Percentiles rank a stretch among this genome's conserved stretches.
Conservation (phyloP, 2,329 filamentous ascomycete species). For the Colletotrichum shisoi region DNA sequence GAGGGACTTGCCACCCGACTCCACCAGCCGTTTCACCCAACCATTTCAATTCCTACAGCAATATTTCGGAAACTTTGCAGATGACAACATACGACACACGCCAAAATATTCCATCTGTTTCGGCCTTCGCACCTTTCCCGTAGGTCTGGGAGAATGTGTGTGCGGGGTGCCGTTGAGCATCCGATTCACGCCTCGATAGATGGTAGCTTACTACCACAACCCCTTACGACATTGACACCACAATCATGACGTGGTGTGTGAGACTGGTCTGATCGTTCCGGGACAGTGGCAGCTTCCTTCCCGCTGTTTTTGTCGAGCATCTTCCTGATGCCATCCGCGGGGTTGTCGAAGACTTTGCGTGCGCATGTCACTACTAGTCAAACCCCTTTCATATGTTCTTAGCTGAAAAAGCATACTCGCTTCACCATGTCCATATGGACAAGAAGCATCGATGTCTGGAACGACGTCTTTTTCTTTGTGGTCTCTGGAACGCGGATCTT, state of each 20-base stretch:
- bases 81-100: slow-evolving; percentile 7
- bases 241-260: slow-evolving; percentile 1
- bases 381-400: slow-evolving; percentile 11
- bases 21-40: slow-evolving; percentile 14
- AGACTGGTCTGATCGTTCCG: neutral
- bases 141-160: slow-evolving; percentile 24
- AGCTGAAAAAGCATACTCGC: slow-evolving; percentile 9
- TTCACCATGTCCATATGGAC: neutral
- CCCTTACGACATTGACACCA: slow-evolving; percentile 11
- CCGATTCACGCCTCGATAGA: slow-evolving; percentile 20
- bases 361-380: neutral
- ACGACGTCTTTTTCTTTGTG: slow-evolving; percentile 15
- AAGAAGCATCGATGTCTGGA: slow-evolving; percentile 10
- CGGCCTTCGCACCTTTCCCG: slow-evolving; percentile 34
- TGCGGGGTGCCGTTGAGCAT: slow-evolving; percentile 17
- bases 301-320: slow-evolving; percentile 4
- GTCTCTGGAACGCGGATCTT: slow-evolving; percentile 10
- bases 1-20: neutral
- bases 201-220: slow-evolving; percentile 3
- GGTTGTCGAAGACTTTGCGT: neutral
- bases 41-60: slow-evolving; percentile 9
- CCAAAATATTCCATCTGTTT: slow-evolving; percentile 17
- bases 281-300: neutral
- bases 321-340: neutral
- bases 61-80: slow-evolving; percentile 4